Evolutionary conservation across 805 yeast species (phyloP), one percentile per base, ranked within the genome.

Genomic region (Candida sonorensis): DNA sequence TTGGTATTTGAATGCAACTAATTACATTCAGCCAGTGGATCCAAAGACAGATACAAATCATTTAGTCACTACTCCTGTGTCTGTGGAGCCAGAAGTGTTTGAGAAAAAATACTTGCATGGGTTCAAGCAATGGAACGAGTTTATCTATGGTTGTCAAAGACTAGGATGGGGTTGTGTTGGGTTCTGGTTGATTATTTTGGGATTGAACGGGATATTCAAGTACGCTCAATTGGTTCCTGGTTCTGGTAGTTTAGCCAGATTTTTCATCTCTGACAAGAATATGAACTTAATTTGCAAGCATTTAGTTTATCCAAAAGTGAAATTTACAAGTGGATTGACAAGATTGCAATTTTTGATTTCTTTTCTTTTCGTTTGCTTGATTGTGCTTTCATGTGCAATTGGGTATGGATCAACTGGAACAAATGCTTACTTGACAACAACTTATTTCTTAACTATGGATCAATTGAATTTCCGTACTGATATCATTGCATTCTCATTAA

Each of bases 381-480:
- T 53, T 4, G 40, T 62, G 1, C 44, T 67, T 8, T 52, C 59
- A 2, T 42, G 53, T 5, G 45, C 58, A 7, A 54, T 66, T 2
- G 64, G 63, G 4, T 64, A 60, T 40, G 29, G 48, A 5, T 42
- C n/a, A n/a, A n/a, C 64, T 11, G 50, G 48, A 8, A 66, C 71
- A n/a, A 64, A 64, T 36, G 61, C 64, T 4, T 64, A 52, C 31
- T 41, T 53, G 15, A 44, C 46, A 1, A 49, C 47, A 17, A 48
- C 55, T 38, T 64, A 51, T 50, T 55, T 32, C 35, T 27, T 44
- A 29, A 39, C 40, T 6, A 24, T 51, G 16, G 64, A 55, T 27
- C 36, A 64, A 34, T 56, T 77, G 12, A 75, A 72, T 26, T 78
- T 74, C 50, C 63, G 84, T 53, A 57, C 72, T 5, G 80, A 71